Evolutionary conservation across 202 grass and related monocot species (phyloP).

Genomic region (Dendrocalamus latiflorus): DNA sequence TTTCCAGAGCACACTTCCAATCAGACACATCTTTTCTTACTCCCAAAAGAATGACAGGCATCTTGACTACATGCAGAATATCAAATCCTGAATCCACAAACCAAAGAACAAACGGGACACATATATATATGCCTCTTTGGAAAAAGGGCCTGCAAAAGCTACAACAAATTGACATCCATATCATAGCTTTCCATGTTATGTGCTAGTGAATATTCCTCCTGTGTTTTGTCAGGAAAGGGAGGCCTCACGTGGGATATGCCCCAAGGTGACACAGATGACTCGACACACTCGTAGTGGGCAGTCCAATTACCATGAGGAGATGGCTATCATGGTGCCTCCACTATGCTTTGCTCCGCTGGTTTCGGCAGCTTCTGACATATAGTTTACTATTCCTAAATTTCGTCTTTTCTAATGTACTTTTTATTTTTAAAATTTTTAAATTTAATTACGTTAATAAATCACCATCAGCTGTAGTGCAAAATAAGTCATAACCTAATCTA

Average conservation of each 20-base stretch:
- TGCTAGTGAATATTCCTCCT: neutral
- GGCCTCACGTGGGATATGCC: neutral
- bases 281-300: neutral
- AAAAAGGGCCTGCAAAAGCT: slow-evolving; percentile 3
- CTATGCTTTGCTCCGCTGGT: too few relatives aligned
- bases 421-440: too few relatives aligned
- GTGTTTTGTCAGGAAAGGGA: neutral
- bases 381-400: too few relatives aligned
- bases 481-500: too few relatives aligned
- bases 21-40: neutral
- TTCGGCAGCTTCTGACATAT: too few relatives aligned
- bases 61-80: slow-evolving; percentile 7
- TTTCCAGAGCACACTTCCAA: neutral
- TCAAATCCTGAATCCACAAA: neutral
- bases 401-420: too few relatives aligned
- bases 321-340: slow-evolving; percentile 17
- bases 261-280: neutral
- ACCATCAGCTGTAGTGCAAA: too few relatives aligned
- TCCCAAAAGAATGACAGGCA: slow-evolving; percentile 10
- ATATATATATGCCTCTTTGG: neutral
- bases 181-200: neutral
- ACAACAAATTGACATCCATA: slow-evolving; percentile 9
- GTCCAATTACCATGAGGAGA: neutral
- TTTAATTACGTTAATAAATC: too few relatives aligned
- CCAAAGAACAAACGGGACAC: neutral